Base-by-base conservation (phyloP, 805 yeast genomes). In the Ogataea pilisensis region DNA sequence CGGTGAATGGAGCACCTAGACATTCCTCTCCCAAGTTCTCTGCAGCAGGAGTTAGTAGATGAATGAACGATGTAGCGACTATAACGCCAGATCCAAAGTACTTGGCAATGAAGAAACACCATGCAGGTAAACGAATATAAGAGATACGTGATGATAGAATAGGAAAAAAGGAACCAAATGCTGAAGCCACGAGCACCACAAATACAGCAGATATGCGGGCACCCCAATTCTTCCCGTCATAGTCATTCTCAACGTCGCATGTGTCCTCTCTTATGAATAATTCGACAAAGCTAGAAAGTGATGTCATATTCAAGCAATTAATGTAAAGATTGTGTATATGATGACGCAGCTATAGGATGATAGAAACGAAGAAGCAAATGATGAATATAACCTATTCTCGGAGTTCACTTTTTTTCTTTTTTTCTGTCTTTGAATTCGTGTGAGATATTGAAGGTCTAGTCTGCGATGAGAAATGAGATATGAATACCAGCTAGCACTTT, bases 11-110 rank as follows among this genome's bases (percentile, higher is more conserved):
- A 28, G 78, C 81, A 11, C 85, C 85, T 21, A 85, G 66, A 64
- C 93, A 85, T 8, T 65, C 73, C 35, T 74, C 55, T 1, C 70
- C 54, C 34, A 85, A 65, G 2, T 76, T 70, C 8, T 80, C 84
- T 43, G 69, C 60, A 4, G 93, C 91, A 0, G 88, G 91, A 46
- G 76, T 70, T 43, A 85, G 62, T 44, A 85, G 65, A 64, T 85
- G 95, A 24, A 85, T 78, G 52, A 85, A 83, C 0, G 90, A 86
- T 1, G 95, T 85, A 12, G 91, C 85, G 11, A 85, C 72, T 54
- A 85, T 85, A 36, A 85, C 91, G 41, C 95, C 95, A 3, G 90
- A 81, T 45, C 95, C 95, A 57, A 85, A 85, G 61, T 73, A 84
- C 54, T 82, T 84, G 37, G 85, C 80, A 35, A 79, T 58, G 56